Percentiles rank a stretch among this genome's conserved stretches.
phyloP scores from a whole-genome alignment of 192 early-diverging fungal genomes.

The Backusella psychrophila region DNA sequence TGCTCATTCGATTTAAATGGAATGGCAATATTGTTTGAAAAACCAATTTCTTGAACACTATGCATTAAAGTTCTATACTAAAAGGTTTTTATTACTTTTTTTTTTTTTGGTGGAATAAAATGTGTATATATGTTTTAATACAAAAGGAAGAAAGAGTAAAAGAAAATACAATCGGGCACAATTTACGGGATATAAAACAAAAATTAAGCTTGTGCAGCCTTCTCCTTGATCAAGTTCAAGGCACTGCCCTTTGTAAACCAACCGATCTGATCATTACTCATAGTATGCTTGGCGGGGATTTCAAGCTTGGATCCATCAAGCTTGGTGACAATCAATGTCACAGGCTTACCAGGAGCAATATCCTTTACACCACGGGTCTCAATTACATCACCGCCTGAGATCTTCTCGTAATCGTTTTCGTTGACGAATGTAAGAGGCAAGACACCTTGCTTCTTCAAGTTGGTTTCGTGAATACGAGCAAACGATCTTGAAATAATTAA shows the following conservation, averaged over 20 bases:
- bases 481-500: slow-evolving; percentile 88
- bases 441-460: slow-evolving; percentile 99
- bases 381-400: slow-evolving; percentile 64
- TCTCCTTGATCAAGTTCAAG: slow-evolving; percentile 73
- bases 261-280: slow-evolving; percentile 87
- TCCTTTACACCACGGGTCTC: slow-evolving; percentile 65
- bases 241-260: slow-evolving; percentile 94
- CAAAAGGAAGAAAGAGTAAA: background rate
- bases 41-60: background rate
- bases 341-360: slow-evolving; percentile 56
- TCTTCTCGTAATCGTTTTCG: slow-evolving; percentile 79
- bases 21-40: background rate
- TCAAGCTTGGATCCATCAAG: slow-evolving; percentile 51
- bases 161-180: background rate
- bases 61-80: background rate
- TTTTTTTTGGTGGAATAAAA: background rate
- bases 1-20: background rate
- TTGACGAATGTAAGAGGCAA: slow-evolving; percentile 90
- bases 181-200: slow-evolving; percentile 2
- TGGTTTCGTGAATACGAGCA: slow-evolving; percentile 99
- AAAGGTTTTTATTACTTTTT: background rate
- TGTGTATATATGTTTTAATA: slow-evolving; percentile 1
- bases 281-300: slow-evolving; percentile 77
- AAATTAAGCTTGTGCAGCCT: slow-evolving; percentile 17
- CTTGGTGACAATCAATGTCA: slow-evolving; percentile 59